These are phyloP conservation scores for Pythium insidiosum DNA, from an alignment of 352 stramenopile genomes.

Conservation along the genomic window DNA sequence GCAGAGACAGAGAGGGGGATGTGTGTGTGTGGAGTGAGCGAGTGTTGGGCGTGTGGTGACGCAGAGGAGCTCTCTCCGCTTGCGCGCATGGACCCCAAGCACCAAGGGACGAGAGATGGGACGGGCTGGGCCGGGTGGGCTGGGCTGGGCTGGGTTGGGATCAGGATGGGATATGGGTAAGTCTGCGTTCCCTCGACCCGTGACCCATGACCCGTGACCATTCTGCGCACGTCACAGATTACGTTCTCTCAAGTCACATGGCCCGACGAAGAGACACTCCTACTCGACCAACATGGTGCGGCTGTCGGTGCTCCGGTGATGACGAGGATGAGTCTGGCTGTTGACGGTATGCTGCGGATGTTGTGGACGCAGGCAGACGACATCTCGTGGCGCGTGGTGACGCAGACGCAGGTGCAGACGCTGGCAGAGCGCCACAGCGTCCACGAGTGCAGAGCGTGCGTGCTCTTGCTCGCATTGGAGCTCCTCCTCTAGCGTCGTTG, in stretches of 20 bases:
- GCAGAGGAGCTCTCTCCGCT: not conserved
- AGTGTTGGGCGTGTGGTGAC: not conserved
- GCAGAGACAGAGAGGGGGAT: not conserved
- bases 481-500: not conserved
- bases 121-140: too few species aligned
- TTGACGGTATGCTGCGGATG: too few species aligned
- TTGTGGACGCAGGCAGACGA: not conserved
- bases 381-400: not conserved
- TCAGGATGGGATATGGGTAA: too few species aligned
- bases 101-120: conserved; percentile 8
- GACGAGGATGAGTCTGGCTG: too few species aligned
- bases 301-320: not conserved
- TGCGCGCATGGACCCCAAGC: conserved; percentile 7
- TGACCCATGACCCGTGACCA: too few species aligned
- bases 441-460: not conserved
- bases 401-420: not conserved
- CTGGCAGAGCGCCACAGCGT: not conserved
- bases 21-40: not conserved
- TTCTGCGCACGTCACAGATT: too few species aligned
- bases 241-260: too few species aligned
- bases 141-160: too few species aligned
- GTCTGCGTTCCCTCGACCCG: too few species aligned
- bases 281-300: too few species aligned
- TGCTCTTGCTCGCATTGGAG: not conserved
- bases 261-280: too few species aligned